A percentile compares a stretch with the other conserved stretches of the same genome.
phyloP scores from a whole-genome alignment of 805 yeast species.

The Yamadazyma tumulicola region DNA sequence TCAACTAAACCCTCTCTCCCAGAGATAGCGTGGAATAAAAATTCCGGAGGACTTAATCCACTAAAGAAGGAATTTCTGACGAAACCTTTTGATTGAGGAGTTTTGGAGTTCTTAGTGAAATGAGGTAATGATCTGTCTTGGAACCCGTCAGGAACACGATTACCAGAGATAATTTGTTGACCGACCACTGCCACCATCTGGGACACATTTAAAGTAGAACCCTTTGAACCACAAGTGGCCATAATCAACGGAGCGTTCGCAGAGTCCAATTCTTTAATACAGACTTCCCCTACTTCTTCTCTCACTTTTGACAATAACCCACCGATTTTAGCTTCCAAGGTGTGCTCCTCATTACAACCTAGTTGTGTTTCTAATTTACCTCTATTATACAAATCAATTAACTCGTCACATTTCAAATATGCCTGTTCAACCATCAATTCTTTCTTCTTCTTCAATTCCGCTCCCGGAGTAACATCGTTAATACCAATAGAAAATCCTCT shows the following conservation, averaged over 20 bases:
- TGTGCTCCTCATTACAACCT: conserved; percentile 98
- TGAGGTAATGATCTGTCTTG: conserved; percentile 98
- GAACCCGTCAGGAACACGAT: conserved; percentile 99
- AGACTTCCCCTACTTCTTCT: conserved; percentile 98
- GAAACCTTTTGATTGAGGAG: conserved; percentile 97
- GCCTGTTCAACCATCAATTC: conserved; percentile 89
- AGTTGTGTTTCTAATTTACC: conserved; percentile 97
- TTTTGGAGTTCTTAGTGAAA: conserved; percentile 90
- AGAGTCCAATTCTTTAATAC: conserved; percentile 85
- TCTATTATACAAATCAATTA: conserved; percentile 69
- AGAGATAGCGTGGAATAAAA: conserved; percentile 96
- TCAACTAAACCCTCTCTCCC: conserved; percentile 99
- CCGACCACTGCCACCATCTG: conserved; percentile 99
- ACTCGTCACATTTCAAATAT: conserved; percentile 84
- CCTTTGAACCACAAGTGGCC: conserved; percentile 99
- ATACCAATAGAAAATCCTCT: conserved; percentile 97
- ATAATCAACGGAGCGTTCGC: conserved; percentile 94
- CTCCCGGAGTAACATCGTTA: conserved; percentile 93
- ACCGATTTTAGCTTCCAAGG: conserved; percentile 95
- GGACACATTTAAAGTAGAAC: conserved; percentile 95
- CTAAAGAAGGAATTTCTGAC: conserved; percentile 93
- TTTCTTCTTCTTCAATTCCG: conserved; percentile 67
- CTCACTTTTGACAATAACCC: conserved; percentile 94
- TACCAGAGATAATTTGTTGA: conserved; percentile 97
- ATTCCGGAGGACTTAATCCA: conserved; percentile 95